Evolutionary conservation across 768 basidiomycete species (phyloP), one percentile per base, ranked within the genome.

Genomic region (Russula foetens): DNA sequence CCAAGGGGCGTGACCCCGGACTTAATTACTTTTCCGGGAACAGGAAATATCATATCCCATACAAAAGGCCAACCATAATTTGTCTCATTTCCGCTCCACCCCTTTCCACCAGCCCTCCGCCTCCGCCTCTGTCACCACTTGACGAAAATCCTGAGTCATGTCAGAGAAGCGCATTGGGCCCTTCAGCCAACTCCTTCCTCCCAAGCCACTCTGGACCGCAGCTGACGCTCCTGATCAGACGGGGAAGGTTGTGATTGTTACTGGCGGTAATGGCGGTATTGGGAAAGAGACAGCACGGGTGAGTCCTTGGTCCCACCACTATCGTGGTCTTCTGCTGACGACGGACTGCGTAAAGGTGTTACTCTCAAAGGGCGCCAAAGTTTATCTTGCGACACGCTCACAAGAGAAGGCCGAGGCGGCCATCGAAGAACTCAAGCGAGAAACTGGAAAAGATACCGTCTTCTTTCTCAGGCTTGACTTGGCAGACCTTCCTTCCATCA

Each of bases 391-490:
- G 11, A 63, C 71, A 3, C 71, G 72, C 9, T 65, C 63, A 4
- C 53, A 61, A 44, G 61, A 56, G 24, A 69, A 64, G 57, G 56
- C 66, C 15, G 41, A 63, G 19, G 54, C 21, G 5, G 66, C 66
- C 12, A 70, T 70, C 28, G 58, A 63, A 4, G 59, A 63, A n/a
- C 53, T 70, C 38, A 62, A 67, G 48, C 31, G 49, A 9, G 59
- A 56, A 15, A 70, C 69, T 3, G 60, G 56, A 38, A 66, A 66
- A 2, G 55, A 50, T 7, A 35, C 47, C 35, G 24, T 62, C 14
- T 52, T 50, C 51, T 63, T 71, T 63, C 67, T 79, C 15, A 64
- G 66, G 35, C 69, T 78, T 21, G 76, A 80, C 53, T 69, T 77
- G 15, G 70, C 72, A 8, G 64, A 77, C 58, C 63, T 79, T 23